Base-by-base conservation (phyloP, 441 rosid genomes). In the Syzygium malaccense region DNA sequence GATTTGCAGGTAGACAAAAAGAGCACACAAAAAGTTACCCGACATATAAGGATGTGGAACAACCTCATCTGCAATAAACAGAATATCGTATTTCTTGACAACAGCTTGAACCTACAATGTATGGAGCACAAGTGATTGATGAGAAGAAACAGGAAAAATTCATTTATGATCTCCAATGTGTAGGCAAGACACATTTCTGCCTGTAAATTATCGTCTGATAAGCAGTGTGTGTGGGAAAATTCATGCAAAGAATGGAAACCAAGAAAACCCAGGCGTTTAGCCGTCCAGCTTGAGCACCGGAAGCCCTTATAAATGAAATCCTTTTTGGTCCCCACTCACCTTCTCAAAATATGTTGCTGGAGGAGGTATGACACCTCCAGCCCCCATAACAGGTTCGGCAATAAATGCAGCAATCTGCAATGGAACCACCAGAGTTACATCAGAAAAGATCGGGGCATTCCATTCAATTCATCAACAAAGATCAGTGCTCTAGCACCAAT, bases 351-450 rank as follows among this genome's bases (percentile, higher is more conserved):
- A 98, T 84, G 99, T 95, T 68, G 96, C 98, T 66, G 99, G 99
- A 56, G 99, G 99, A 91, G 95, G 96, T 88, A 98, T 97, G 89
- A 98, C 99, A 60, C 99, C 99, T 55, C 99, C 99, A 62, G 99
- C 98, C 78, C 99, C 99, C 98, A 98, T 97, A 88, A 98, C 98
- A 56, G 99, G 99, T 88, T 97, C 99, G 32, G 99, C 99, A 33
- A 97, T 97, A 92, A 97, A 98, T 86, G 99, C 99, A 92, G 96
- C 99, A 93, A 98, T 96, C 99, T 98, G 95, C 88, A 85, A 92
- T 51, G 45, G 80, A 53, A 89, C n/a, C 92, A 87, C 53, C n/a
- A 41, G 51, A 75, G 83, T 75, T 41, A 41, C 83, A 75, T 75
- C 83, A 75, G 83, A n/a, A 75, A 75, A 41, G n/a, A 41, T 41